Evolutionary conservation across 805 yeast species (phyloP).

Genomic region (Priceomyces carsonii): DNA sequence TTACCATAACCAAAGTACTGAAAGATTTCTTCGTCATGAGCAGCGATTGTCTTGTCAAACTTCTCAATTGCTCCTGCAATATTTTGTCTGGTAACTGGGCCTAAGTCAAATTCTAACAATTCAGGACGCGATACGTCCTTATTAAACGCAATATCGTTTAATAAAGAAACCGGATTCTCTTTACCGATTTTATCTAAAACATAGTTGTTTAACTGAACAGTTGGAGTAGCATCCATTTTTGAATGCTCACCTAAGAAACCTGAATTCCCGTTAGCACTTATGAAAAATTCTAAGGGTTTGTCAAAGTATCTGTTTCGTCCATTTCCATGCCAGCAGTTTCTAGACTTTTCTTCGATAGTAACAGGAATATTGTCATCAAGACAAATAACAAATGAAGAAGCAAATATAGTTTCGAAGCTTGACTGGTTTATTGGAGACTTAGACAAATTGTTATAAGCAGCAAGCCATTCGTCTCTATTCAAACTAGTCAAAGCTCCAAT

Average conservation of each 20-base stretch:
- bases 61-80: conserved; percentile 57
- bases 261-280: conserved; percentile 79
- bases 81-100: conserved; percentile 48
- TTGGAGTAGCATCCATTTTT: conserved; percentile 97
- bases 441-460: conserved; percentile 56
- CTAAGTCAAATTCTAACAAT: conserved; percentile 56
- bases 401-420: conserved; percentile 67
- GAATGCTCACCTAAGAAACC: conserved; percentile 97
- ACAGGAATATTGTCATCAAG: conserved; percentile 73
- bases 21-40: conserved; percentile 77
- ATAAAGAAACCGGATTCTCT: conserved; percentile 38
- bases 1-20: conserved; percentile 86
- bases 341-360: conserved; percentile 80
- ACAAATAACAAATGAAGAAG: conserved; percentile 78
- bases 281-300: conserved; percentile 84
- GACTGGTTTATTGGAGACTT: conserved; percentile 61
- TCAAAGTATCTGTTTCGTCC: conserved; percentile 90
- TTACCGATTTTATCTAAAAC: conserved; percentile 58
- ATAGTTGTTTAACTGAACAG: conserved; percentile 80
- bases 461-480: conserved; percentile 81
- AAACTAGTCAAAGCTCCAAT: conserved; percentile 80
- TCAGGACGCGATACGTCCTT: conserved; percentile 12
- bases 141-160: conserved; percentile 25
- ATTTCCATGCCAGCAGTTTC: conserved; percentile 92
- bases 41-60: conserved; percentile 56